phyloP scores from a whole-genome alignment of 2,329 filamentous ascomycete genomes.

The Claviceps quebecensis region DNA sequence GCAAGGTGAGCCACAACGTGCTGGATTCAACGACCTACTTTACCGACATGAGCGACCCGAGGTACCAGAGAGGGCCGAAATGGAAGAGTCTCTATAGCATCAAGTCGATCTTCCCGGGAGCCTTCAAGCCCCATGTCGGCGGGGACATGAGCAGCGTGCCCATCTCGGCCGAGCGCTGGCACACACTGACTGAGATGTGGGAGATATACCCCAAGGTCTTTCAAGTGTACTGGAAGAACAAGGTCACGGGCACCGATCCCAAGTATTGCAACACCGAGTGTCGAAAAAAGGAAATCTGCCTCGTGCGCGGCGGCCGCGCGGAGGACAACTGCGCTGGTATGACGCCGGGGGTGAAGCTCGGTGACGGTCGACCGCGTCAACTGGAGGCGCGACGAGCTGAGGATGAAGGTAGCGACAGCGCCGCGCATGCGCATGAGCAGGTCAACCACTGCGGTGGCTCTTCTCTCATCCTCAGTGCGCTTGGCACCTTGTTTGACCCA shows the following conservation, averaged over 20 bases:
- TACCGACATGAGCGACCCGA: background rate
- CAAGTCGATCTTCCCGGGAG: background rate
- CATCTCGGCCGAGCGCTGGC: background rate
- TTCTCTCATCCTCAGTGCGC: background rate
- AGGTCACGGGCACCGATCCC: constrained; percentile 21
- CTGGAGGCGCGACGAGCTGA: background rate
- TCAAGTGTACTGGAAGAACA: background rate
- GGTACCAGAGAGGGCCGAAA: background rate
- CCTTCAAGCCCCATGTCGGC: background rate
- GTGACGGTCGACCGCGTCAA: background rate
- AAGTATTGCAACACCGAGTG: constrained; percentile 28
- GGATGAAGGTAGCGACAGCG: background rate
- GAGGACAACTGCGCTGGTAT: constrained; percentile 33
- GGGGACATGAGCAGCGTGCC: background rate
- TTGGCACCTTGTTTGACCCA: background rate
- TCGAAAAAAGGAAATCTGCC: constrained; percentile 31
- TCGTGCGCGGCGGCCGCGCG: constrained; percentile 33
- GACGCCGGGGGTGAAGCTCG: background rate
- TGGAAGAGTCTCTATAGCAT: background rate
- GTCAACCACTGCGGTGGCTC: background rate
- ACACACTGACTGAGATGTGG: background rate
- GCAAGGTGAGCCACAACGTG: constrained; percentile 35
- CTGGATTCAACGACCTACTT: background rate
- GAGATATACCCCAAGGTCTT: background rate
- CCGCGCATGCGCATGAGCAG: background rate